Conservation (phyloP, 768 basidiomycete species). For the Sarcomyxa edulis region DNA sequence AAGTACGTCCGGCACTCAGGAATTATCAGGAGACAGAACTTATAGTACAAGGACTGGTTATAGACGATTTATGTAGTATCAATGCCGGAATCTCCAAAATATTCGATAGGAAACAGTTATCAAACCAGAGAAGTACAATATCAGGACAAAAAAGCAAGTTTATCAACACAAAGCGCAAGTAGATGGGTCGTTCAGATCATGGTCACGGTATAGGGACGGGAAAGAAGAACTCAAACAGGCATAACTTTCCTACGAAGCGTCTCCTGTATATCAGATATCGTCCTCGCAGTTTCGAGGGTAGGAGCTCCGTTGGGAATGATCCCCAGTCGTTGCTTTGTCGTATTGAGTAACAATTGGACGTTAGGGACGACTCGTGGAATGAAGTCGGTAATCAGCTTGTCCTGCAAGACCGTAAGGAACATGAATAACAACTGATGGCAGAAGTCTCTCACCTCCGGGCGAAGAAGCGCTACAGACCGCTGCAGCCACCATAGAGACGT, state of each 20-base stretch:
- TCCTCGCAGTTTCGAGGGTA: conserved; percentile 62
- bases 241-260: conserved; percentile 49
- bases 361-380: conserved; percentile 76
- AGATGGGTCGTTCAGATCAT: too few species aligned
- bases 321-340: conserved; percentile 73
- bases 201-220: too few species aligned
- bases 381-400: conserved; percentile 79
- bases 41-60: too few species aligned
- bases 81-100: too few species aligned
- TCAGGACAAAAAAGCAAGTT: too few species aligned
- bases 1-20: too few species aligned
- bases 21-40: too few species aligned
- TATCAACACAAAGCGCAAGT: too few species aligned
- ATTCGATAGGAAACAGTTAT: too few species aligned
- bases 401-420: conserved; percentile 32
- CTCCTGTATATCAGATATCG: conserved; percentile 73
- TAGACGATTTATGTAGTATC: too few species aligned
- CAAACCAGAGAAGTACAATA: too few species aligned
- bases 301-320: conserved; percentile 72
- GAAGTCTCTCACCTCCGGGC: conserved; percentile 51
- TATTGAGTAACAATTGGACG: conserved; percentile 70
- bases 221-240: too few species aligned
- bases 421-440: conserved; percentile 4
- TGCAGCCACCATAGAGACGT: conserved; percentile 85
- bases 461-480: conserved; percentile 63